Evolutionary conservation across 208 protist species (phyloP), one percentile per base, ranked within the genome.

Genomic region (Wallacemonas sp.): DNA sequence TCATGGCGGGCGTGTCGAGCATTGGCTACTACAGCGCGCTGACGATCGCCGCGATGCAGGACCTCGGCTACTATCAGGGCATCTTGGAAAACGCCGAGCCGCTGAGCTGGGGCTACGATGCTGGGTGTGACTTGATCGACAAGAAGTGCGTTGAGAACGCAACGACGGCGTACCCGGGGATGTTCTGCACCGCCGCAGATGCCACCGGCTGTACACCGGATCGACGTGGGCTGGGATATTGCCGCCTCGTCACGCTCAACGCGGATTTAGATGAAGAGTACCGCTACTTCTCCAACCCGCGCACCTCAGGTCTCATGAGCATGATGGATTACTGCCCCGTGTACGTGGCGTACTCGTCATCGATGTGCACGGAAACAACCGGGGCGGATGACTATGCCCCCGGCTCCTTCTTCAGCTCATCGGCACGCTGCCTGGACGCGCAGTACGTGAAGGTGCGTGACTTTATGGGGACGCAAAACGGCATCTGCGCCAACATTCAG

Each of bases 11-110:
- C 57, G 8, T 41, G 8, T 23, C 57, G 27, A 33, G 47, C 29
- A n/a, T 43, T 23, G n/a, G 57, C 4, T 68, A 39, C 46, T 82
- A 82, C 67, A 78, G 55, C 33, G 52, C 61, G n/a, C 26, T 83
- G 6, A 83, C 77, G 0, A 72, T 83, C 46, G 67, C 71, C 21
- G 43, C 46, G 4, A 74, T 83, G 56, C 55, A 75, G 33, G 72
- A 79, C 39, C 61, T 70, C 38, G 63, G 67, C 24, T 76, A 68
- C 68, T 83, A 79, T 41, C 2, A 61, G 23, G 77, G 62, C 23
- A 57, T 69, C 43, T 83, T 52, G 38, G 41, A 47, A 0, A 72
- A 62, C 39, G 77, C 60, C 14, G 77, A 83, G 36, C 21, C 19
- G 32, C 63, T 79, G 65, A 12, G 17, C 3, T 83, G 72, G 72